phyloP scores from a whole-genome alignment of 306 rosid genomes.

The Glycyrrhiza uralensis region DNA sequence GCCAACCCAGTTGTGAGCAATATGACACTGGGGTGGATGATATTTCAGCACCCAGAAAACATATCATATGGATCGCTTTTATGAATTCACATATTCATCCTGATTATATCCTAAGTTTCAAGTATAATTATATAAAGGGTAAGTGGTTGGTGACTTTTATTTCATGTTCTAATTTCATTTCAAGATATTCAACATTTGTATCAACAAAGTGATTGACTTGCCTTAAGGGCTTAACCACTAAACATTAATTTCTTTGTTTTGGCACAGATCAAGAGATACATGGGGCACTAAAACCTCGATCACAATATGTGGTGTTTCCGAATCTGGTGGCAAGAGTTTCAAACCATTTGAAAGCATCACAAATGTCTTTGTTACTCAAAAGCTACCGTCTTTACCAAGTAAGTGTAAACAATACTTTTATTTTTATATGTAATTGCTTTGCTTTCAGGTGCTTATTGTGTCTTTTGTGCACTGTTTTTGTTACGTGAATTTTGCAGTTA shows the following conservation, averaged over 20 bases:
- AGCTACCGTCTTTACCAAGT: slow-evolving; percentile 38
- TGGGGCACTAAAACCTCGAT: slow-evolving; percentile 5
- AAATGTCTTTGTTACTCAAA: slow-evolving; percentile 32
- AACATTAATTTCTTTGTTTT: too few species aligned
- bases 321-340: slow-evolving; percentile 37
- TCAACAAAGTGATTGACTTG: neutral
- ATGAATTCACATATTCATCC: slow-evolving; percentile 57
- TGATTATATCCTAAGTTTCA: slow-evolving; percentile 45
- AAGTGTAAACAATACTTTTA: slow-evolving; percentile 2
- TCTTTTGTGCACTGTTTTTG: too few species aligned
- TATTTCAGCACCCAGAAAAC: slow-evolving; percentile 30
- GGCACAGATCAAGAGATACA: slow-evolving; percentile 26
- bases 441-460: neutral
- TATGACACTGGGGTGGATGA: slow-evolving; percentile 55
- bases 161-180: too few species aligned
- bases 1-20: slow-evolving; percentile 38
- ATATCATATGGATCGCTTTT: slow-evolving; percentile 48
- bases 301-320: slow-evolving; percentile 33
- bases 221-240: neutral
- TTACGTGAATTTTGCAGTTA: neutral
- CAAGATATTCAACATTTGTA: neutral
- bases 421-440: neutral
- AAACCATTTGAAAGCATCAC: slow-evolving; percentile 27
- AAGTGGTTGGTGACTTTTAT: neutral
- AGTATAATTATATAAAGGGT: neutral